Base-by-base conservation (phyloP, 2,329 filamentous ascomycete species). In the Colletotrichum sojae region DNA sequence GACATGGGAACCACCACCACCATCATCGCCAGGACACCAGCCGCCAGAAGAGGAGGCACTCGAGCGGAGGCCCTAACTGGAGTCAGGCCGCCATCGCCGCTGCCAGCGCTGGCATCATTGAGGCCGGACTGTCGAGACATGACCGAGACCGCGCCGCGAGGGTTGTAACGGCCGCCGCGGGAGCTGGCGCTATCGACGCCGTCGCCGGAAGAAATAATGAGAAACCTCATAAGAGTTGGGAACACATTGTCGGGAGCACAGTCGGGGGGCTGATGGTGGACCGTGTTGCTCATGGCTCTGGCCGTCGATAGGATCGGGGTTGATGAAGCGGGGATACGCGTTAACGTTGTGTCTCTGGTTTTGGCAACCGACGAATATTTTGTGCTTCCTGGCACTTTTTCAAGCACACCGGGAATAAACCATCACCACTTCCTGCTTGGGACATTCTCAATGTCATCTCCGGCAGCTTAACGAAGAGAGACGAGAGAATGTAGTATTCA, bases 111-210 rank as follows among this genome's bases (percentile, higher is more conserved):
- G 66, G 66, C 18, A 56, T 69, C 13, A 59, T 66, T 16, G 66
- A 69, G 18, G 66, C 66, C 0, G 62, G 62, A 0, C 22, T 69
- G n/a, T 64, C 62, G 3, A 40, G 66, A 9, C 31, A 61, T 18
- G 66, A 69, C 16, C 46, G 56, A n/a, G 55, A 69, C 40, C 56
- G 51, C 2, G 48, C 62, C 12, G 20, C 66, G 5, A 56, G 66
- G 31, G 62, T 69, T 2, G 22, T 69, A 40, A 69, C 66, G 12
- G 66, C 66, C 2, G 66, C 66, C 13, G 62, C 62, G n/a, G 66
- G 61, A 3, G 66, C 66, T 1, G 66, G 66, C 2, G 55, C 55
- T 1, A 56, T 69, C 16, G 66, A 66, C 3, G 62, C 53, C n/a
- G 49, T 69, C 15, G 55, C 55, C 3, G 43, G 45, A 2, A 66